Evolutionary conservation across 2,329 filamentous ascomycete genomes (phyloP).

Genomic region (Colletotrichum musae): DNA sequence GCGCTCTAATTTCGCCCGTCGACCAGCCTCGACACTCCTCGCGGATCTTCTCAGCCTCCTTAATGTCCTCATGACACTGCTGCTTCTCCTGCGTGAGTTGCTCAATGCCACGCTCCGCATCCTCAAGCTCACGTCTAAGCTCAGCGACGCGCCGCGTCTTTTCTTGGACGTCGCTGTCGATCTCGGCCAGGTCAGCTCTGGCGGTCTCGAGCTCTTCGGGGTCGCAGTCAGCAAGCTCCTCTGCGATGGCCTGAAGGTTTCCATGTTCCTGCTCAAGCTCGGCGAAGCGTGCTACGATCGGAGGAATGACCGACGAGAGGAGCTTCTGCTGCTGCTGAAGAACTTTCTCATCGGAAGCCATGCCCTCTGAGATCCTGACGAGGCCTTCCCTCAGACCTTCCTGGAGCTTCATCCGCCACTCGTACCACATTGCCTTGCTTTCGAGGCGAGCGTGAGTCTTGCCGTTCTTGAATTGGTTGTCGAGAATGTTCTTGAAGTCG

Average conservation of each 20-base stretch:
- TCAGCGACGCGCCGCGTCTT: slow-evolving; percentile 78
- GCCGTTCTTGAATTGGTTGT: slow-evolving; percentile 97
- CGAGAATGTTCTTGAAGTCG: slow-evolving; percentile 88
- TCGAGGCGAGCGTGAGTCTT: slow-evolving; percentile 91
- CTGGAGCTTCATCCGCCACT: slow-evolving; percentile 93
- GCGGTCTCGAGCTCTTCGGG: slow-evolving; percentile 82
- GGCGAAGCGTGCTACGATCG: slow-evolving; percentile 72
- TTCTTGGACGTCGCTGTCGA: slow-evolving; percentile 78
- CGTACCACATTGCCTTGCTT: slow-evolving; percentile 98
- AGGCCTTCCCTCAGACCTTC: slow-evolving; percentile 86
- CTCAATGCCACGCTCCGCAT: slow-evolving; percentile 76
- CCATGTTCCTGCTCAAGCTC: slow-evolving; percentile 74
- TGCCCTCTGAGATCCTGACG: slow-evolving; percentile 80
- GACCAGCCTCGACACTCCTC: slow-evolving; percentile 95
- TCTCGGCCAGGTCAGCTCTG: slow-evolving; percentile 75
- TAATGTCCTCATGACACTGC: slow-evolving; percentile 80
- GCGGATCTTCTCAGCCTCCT: slow-evolving; percentile 84
- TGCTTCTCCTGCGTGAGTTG: slow-evolving; percentile 76
- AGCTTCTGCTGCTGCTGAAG: slow-evolving; percentile 78
- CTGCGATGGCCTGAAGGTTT: slow-evolving; percentile 79
- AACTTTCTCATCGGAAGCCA: slow-evolving; percentile 79
- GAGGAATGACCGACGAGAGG: slow-evolving; percentile 77
- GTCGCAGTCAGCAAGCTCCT: slow-evolving; percentile 84
- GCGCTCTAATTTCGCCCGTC: slow-evolving; percentile 80
- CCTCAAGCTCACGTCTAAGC: slow-evolving; percentile 76